Base-by-base conservation (phyloP, 2,329 filamentous ascomycete species). In the Endoconidiophora laricicola region DNA sequence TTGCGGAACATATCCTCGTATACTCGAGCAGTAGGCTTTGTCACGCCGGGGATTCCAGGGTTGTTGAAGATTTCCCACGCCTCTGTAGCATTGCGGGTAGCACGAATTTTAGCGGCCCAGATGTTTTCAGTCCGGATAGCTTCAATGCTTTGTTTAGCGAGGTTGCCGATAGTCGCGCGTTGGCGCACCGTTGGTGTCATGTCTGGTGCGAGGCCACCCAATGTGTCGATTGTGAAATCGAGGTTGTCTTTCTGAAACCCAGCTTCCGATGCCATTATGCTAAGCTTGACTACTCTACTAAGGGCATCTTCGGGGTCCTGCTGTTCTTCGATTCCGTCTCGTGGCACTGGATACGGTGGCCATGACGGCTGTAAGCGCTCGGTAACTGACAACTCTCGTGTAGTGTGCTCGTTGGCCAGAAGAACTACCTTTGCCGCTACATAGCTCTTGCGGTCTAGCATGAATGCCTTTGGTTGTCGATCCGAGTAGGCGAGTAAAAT, bases 1-100 rank as follows among this genome's bases (percentile, higher is more conserved):
- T 79, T 81, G 49, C 69, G 59, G 54, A 81, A 75, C 73, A 81
- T 76, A 51, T 74, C 73, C 6, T 67, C 65, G 57, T 79, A 81
- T 44, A 79, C 70, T 12, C 62, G 56, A 3, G 57, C 52, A 3
- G 62, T 64, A 2, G 71, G 69, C 24, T 56, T 57, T n/a, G 38
- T 47, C 51, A 62, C 55, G 12, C 56, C 62, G 22, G 58, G 53
- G 37, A 54, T 53, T 1, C 65, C 66, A 1, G 65, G 65, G 52
- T 59, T 58, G 52, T 65, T 64, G 52, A 74, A 70, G 41, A 65
- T 62, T 4, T 65, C 66, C 78, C 78, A 81, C 3, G 78, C 78
- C 57, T 81, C 78, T 52, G 73, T 68, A 1, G 71, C 65, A 56
- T 80, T 78, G 22, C 78, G 69, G 4, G 78, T 81, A 0, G 77